A percentile compares a stretch with the other conserved stretches of the same genome.
Evolutionary conservation across 1,139 yeast genomes (phyloP).

Genomic region (Pichia sp.): DNA sequence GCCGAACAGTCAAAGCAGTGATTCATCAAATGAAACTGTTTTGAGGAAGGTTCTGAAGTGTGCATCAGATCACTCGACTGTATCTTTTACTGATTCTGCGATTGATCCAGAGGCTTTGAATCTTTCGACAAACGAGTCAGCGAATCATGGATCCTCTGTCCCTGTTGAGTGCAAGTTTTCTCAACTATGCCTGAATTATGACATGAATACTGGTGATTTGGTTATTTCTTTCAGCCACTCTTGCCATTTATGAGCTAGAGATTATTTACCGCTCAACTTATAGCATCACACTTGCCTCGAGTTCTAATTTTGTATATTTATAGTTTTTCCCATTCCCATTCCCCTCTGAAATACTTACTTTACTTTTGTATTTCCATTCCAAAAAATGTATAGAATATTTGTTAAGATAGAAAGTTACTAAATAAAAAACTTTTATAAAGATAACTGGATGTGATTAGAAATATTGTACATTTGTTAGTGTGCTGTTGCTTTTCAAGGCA

Average conservation of each 20-base stretch:
- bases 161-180: slow-evolving; percentile 28
- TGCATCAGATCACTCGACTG: slow-evolving; percentile 27
- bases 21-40: slow-evolving; percentile 7
- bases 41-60: slow-evolving; percentile 26
- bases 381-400: not conserved
- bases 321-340: not conserved
- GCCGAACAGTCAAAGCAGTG: slow-evolving; percentile 12
- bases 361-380: slow-evolving; percentile 9
- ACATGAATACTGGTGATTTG: slow-evolving; percentile 27
- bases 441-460: slow-evolving; percentile 1
- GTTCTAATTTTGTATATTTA: slow-evolving; percentile 1
- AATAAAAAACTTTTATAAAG: not conserved
- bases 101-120: slow-evolving; percentile 32
- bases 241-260: slow-evolving; percentile 19
- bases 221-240: slow-evolving; percentile 31
- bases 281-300: not conserved
- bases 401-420: not conserved
- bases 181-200: slow-evolving; percentile 28
- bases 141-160: slow-evolving; percentile 3
- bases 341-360: slow-evolving; percentile 1
- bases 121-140: slow-evolving; percentile 18
- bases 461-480: not conserved
- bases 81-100: slow-evolving; percentile 21
- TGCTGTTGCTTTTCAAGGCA: not conserved
- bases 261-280: not conserved